A percentile compares a stretch with the other conserved stretches of the same genome.
Evolutionary conservation across 1,284 basidiomycete genomes (phyloP).

Genomic region (Apiotrichum domesticum): DNA sequence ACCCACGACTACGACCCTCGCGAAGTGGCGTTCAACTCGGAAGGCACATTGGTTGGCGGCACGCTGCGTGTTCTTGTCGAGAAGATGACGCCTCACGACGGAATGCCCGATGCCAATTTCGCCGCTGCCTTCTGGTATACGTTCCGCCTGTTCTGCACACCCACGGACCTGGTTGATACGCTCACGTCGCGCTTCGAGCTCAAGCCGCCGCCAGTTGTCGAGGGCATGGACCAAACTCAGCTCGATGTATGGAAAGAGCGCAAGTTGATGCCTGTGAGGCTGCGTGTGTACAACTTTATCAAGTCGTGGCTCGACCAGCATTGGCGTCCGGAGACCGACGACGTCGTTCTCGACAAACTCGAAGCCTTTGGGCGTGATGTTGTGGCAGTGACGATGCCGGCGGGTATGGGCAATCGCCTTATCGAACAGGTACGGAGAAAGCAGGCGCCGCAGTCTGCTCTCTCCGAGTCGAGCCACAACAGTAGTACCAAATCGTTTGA

Average conservation of each 20-base stretch:
- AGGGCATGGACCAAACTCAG: slow-evolving; percentile 51
- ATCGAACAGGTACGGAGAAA: slow-evolving; percentile 30
- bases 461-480: slow-evolving; percentile 2
- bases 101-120: slow-evolving; percentile 72
- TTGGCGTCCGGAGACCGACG: slow-evolving; percentile 68
- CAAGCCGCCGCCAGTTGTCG: slow-evolving; percentile 38
- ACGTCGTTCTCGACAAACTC: slow-evolving; percentile 43
- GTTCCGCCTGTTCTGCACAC: slow-evolving; percentile 86
- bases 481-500: slow-evolving; percentile 8
- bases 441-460: slow-evolving; percentile 14
- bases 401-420: slow-evolving; percentile 32
- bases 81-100: slow-evolving; percentile 93
- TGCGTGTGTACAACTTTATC: slow-evolving; percentile 85
- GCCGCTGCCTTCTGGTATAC: slow-evolving; percentile 88
- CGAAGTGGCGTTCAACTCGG: slow-evolving; percentile 83
- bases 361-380: slow-evolving; percentile 43
- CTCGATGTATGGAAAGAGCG: slow-evolving; percentile 69
- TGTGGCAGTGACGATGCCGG: slow-evolving; percentile 31
- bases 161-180: slow-evolving; percentile 65
- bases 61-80: slow-evolving; percentile 83
- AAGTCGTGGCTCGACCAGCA: slow-evolving; percentile 88
- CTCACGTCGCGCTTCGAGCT: slow-evolving; percentile 79
- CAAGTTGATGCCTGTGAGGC: slow-evolving; percentile 79
- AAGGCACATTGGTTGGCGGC: slow-evolving; percentile 84
- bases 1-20: slow-evolving; percentile 53